Evolutionary conservation across 805 yeast species (phyloP).

Genomic region (Monosporozyma siamensis): DNA sequence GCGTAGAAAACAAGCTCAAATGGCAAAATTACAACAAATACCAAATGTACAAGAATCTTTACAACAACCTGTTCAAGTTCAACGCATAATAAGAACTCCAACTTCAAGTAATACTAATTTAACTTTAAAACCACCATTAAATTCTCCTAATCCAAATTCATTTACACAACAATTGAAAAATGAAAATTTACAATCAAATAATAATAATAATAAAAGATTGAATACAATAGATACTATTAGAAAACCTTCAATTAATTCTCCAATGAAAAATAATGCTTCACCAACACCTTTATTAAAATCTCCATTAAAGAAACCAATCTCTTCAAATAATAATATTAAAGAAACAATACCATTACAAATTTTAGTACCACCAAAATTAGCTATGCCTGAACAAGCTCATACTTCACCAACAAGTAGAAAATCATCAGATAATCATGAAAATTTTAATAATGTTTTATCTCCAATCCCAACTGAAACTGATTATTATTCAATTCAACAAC

Average conservation of each 20-base stretch:
- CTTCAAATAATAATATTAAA: not conserved
- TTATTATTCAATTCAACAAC: slow-evolving; percentile 10
- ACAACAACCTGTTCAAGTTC: slow-evolving; percentile 3
- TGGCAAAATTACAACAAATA: slow-evolving; percentile 15
- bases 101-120: not conserved
- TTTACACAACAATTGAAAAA: not conserved
- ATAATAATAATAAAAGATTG: not conserved
- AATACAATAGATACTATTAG: not conserved
- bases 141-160: not conserved
- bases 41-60: slow-evolving; percentile 2
- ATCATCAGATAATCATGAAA: slow-evolving; percentile 18
- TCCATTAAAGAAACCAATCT: slow-evolving; percentile 1
- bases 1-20: slow-evolving; percentile 16
- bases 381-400: slow-evolving; percentile 41
- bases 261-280: not conserved
- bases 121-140: not conserved
- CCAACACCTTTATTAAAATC: slow-evolving; percentile 4
- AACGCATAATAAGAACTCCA: not conserved
- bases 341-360: slow-evolving; percentile 12
- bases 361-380: slow-evolving; percentile 33
- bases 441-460: slow-evolving; percentile 20
- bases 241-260: not conserved
- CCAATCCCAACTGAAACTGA: slow-evolving; percentile 13
- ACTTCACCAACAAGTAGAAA: slow-evolving; percentile 36
- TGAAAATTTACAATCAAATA: not conserved